Conservation (phyloP, 768 basidiomycete species). For the Naganishia vishniacii region DNA sequence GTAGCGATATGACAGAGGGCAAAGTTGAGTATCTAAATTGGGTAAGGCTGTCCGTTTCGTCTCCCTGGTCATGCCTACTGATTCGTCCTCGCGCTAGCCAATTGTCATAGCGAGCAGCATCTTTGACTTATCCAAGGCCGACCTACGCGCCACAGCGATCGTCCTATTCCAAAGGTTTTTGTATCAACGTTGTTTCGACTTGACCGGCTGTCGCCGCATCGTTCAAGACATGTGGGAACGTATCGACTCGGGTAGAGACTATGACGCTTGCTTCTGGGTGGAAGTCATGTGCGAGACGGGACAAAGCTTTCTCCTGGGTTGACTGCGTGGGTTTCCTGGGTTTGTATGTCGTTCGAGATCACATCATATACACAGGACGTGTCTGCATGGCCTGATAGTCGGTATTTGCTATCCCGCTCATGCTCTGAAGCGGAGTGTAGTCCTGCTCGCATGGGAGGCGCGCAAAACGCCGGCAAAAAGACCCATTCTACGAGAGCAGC, state of each 20-base stretch:
- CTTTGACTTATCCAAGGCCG: not conserved
- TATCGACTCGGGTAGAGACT: conserved; percentile 2
- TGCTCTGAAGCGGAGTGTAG: no score
- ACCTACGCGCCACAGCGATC: not conserved
- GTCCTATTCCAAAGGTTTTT: conserved; percentile 7
- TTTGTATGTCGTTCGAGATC: no score
- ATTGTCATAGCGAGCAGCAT: conserved; percentile 16
- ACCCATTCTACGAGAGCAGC: no score
- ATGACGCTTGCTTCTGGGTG: conserved; percentile 18
- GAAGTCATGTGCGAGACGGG: conserved; percentile 13
- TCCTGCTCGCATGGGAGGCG: no score
- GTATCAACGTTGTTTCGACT: conserved; percentile 12
- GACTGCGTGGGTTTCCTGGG: no score
- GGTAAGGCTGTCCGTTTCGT: not conserved
- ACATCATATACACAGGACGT: no score
- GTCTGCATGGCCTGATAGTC: no score
- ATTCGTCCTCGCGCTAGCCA: not conserved
- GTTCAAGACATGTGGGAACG: conserved; percentile 17
- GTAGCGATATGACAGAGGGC: not conserved
- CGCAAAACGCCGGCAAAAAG: no score
- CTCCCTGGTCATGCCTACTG: not conserved
- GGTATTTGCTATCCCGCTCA: no score
- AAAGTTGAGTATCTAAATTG: conserved; percentile 11
- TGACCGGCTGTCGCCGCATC: not conserved
- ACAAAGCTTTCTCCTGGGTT: not conserved